Percentiles rank a stretch among this genome's conserved stretches.
These are phyloP conservation scores for Galerina marginata DNA, from an alignment of 768 basidiomycete species.

Conservation along the genomic window DNA sequence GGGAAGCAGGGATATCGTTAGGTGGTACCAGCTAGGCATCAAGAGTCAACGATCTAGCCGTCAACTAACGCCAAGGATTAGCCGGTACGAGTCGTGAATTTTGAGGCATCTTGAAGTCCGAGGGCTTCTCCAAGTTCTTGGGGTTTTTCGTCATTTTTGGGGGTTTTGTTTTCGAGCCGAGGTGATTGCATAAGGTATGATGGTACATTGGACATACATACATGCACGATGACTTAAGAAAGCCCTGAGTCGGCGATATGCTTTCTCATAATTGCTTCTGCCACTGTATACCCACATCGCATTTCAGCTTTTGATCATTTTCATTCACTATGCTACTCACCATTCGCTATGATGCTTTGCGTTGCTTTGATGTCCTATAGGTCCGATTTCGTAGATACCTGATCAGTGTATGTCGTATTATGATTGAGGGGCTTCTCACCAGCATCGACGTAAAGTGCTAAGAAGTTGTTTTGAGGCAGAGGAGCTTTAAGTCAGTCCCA, in stretches of 20 bases:
- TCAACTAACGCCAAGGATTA: constrained; percentile 42
- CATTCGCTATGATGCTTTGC: constrained; percentile 66
- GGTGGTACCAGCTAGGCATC: constrained; percentile 46
- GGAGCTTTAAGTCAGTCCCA: neutral
- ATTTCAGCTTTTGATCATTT: constrained; percentile 2
- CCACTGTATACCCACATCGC: constrained; percentile 44
- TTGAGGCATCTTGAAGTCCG: neutral
- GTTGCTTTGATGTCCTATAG: constrained; percentile 69
- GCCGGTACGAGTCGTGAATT: constrained; percentile 35
- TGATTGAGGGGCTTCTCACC: constrained; percentile 33
- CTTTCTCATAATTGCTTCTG: constrained; percentile 69
- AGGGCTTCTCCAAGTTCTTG: neutral
- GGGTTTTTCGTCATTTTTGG: neutral
- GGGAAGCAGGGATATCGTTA: constrained; percentile 32
- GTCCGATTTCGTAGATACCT: constrained; percentile 5
- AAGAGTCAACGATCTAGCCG: constrained; percentile 44
- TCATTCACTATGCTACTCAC: constrained; percentile 39
- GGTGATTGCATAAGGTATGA: constrained; percentile 11
- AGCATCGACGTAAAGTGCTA: constrained; percentile 79
- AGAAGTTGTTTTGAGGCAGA: neutral
- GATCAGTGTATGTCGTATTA: neutral
- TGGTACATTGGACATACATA: constrained; percentile 18
- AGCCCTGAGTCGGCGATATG: constrained; percentile 63
- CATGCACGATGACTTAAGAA: constrained; percentile 28
- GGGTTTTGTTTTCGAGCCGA: constrained; percentile 3